Evolutionary conservation across 2,329 filamentous ascomycete species (phyloP).

Genomic region (Coniella lustricola): DNA sequence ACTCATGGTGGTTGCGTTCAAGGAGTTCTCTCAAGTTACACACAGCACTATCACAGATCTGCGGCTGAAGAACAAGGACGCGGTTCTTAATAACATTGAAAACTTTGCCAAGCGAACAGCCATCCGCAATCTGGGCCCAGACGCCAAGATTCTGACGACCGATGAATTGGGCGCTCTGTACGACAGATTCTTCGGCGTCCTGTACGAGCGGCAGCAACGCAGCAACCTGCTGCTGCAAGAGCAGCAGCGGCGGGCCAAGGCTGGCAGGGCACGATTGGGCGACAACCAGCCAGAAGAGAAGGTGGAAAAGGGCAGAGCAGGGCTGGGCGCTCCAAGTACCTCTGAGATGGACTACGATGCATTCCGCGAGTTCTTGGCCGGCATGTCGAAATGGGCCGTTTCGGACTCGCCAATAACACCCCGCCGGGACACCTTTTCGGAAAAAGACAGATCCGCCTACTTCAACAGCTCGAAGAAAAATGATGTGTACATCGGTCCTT

Average conservation of each 20-base stretch:
- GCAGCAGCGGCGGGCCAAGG: slow-evolving; percentile 57
- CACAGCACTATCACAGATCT: slow-evolving; percentile 87
- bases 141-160: slow-evolving; percentile 81
- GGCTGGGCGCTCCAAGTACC: slow-evolving; percentile 71
- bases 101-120: slow-evolving; percentile 95
- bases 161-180: slow-evolving; percentile 88
- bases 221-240: slow-evolving; percentile 72
- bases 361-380: slow-evolving; percentile 88
- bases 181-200: slow-evolving; percentile 83
- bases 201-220: slow-evolving; percentile 88
- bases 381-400: slow-evolving; percentile 86
- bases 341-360: slow-evolving; percentile 96
- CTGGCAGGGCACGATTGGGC: slow-evolving; percentile 34
- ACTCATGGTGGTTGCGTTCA: slow-evolving; percentile 98
- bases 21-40: slow-evolving; percentile 93
- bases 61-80: slow-evolving; percentile 86
- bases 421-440: slow-evolving; percentile 37
- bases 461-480: slow-evolving; percentile 48
- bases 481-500: slow-evolving; percentile 39
- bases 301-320: slow-evolving; percentile 79
- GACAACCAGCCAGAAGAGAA: slow-evolving; percentile 38
- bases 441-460: slow-evolving; percentile 52
- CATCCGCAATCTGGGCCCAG: slow-evolving; percentile 88
- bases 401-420: slow-evolving; percentile 70
- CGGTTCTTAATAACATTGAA: slow-evolving; percentile 91